phyloP scores from a whole-genome alignment of 768 basidiomycete genomes.

The Chalciporus chontae region DNA sequence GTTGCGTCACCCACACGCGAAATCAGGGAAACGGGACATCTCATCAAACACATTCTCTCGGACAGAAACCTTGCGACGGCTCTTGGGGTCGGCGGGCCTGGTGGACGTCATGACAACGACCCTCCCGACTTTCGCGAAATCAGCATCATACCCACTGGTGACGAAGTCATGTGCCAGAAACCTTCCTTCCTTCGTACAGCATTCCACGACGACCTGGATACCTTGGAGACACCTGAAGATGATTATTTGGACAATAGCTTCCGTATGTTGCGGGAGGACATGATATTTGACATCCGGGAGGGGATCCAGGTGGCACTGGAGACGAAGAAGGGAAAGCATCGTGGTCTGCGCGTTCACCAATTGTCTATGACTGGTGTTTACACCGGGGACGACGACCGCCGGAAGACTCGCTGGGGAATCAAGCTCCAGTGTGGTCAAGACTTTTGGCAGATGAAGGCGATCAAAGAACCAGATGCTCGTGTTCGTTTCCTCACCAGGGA shows the following conservation, averaged over 20 bases:
- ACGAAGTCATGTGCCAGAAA: conserved; percentile 48
- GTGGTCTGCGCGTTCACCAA: conserved; percentile 27
- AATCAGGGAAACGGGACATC: conserved; percentile 33
- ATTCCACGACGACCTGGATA: conserved; percentile 34
- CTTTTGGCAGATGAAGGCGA: conserved; percentile 32
- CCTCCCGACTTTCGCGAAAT: conserved; percentile 54
- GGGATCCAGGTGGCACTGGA: conserved; percentile 42
- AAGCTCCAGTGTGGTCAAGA: conserved; percentile 34
- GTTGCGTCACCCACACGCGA: conserved; percentile 21
- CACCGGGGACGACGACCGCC: conserved; percentile 18
- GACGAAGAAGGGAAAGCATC: conserved; percentile 32
- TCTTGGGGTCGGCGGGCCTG: conserved; percentile 35
- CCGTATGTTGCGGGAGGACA: conserved; percentile 26
- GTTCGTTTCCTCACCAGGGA: background rate
- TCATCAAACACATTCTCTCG: conserved; percentile 39
- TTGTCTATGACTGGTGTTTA: conserved; percentile 37
- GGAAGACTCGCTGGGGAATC: conserved; percentile 40
- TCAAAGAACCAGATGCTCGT: background rate
- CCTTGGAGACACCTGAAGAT: background rate
- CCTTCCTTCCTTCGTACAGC: conserved; percentile 47
- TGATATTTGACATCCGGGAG: conserved; percentile 55
- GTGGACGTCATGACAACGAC: conserved; percentile 71
- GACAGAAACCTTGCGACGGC: conserved; percentile 15
- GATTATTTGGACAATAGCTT: background rate
- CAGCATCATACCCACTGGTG: conserved; percentile 57